phyloP scores from a whole-genome alignment of 371 early-diverging fungal genomes.

The Rhizomucor pusillus region DNA sequence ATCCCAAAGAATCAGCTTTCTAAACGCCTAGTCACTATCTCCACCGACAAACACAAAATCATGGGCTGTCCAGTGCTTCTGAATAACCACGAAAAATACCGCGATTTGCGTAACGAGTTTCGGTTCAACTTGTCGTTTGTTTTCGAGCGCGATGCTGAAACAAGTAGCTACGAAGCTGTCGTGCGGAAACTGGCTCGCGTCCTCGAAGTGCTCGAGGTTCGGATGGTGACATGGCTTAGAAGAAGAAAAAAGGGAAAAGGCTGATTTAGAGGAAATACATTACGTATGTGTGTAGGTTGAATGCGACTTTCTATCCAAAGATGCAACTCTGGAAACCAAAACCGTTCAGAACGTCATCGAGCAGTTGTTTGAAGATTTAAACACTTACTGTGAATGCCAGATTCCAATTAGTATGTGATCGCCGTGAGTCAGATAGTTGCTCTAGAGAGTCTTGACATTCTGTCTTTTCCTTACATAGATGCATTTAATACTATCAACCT shows the following conservation, averaged over 20 bases:
- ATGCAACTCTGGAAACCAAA: conserved; percentile 24
- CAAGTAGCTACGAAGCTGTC: conserved; percentile 75
- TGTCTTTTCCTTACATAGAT: conserved; percentile 28
- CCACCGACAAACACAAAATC: conserved; percentile 69
- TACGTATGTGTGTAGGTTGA: conserved; percentile 52
- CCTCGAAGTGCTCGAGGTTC: conserved; percentile 72
- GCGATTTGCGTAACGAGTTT: conserved; percentile 68
- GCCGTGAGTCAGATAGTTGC: background rate
- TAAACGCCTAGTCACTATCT: conserved; percentile 75
- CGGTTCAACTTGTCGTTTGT: conserved; percentile 89
- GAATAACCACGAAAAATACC: conserved; percentile 68
- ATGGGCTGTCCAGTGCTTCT: conserved; percentile 79
- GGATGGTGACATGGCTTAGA: background rate
- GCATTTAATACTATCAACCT: conserved; percentile 71
- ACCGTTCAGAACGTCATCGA: conserved; percentile 78
- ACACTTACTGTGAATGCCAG: conserved; percentile 84
- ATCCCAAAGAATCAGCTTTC: conserved; percentile 84
- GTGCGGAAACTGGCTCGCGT: conserved; percentile 80
- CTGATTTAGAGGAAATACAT: background rate
- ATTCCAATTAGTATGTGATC: conserved; percentile 74
- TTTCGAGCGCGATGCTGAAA: conserved; percentile 78
- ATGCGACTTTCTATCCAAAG: conserved; percentile 66
- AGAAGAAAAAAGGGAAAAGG: too few relatives aligned
- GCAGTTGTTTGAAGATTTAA: conserved; percentile 82
- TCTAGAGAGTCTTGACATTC: background rate